Percentiles rank a stretch among this genome's conserved stretches.
These are phyloP conservation scores for Aureobasidium subglaciale DNA, from an alignment of 2,329 filamentous ascomycete species.

Conservation along the genomic window DNA sequence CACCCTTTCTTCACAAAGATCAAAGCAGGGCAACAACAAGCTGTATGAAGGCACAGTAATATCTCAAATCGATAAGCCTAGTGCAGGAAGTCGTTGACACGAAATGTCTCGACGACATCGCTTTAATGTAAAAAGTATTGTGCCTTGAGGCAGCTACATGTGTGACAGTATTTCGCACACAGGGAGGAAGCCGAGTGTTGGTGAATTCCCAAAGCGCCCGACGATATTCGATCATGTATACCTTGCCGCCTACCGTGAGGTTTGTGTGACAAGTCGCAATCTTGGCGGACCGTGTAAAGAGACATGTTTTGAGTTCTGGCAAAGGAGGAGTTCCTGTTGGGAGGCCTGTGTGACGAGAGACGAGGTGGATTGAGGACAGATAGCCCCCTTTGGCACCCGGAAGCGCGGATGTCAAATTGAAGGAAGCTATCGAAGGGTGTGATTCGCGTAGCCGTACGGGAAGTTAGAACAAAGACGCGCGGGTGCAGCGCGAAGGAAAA, in stretches of 20 bases:
- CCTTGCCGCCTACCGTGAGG: not conserved
- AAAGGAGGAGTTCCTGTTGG: not conserved
- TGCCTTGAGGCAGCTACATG: no score
- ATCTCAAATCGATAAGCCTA: no score
- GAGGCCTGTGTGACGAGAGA: not conserved
- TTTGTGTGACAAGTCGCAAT: conserved; percentile 1
- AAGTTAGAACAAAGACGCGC: conserved; percentile 12
- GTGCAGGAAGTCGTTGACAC: no score
- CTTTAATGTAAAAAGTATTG: no score
- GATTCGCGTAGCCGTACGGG: conserved; percentile 8
- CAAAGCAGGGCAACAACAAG: no score
- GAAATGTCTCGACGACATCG: no score
- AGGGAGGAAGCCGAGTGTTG: no score
- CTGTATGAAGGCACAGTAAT: no score
- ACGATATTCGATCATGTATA: conserved; percentile 4
- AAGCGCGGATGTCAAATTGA: conserved; percentile 14
- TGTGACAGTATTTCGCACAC: no score
- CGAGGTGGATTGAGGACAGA: conserved; percentile 9
- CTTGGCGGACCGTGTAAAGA: no score
- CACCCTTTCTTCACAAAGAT: no score
- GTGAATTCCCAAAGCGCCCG: not conserved
- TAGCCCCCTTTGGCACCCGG: conserved; percentile 2
- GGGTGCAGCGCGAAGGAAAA: not conserved
- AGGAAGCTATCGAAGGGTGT: conserved; percentile 1
- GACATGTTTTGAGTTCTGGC: conserved; percentile 1